Conservation (phyloP, 495 filamentous ascomycete species). For the Stereocaulon alpinum region DNA sequence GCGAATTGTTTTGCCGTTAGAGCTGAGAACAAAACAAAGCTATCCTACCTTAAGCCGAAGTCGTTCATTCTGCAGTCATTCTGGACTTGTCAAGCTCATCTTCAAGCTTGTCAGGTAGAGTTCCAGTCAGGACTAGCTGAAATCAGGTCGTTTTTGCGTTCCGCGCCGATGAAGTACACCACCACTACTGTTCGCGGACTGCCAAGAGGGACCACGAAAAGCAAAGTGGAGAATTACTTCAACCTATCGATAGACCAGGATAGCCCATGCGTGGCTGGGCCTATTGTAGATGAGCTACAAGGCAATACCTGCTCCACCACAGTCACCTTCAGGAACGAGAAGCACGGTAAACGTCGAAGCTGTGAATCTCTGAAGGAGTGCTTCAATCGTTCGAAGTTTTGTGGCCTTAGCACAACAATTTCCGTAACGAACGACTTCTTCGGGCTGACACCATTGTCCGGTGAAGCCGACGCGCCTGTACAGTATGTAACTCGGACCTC, state of each 20-base stretch:
- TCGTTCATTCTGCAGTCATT: too few species aligned
- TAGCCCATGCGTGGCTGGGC: conserved; percentile 4
- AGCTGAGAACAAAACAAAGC: too few species aligned
- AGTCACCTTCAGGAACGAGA: conserved; percentile 10
- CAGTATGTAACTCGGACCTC: neutral
- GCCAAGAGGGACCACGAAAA: neutral
- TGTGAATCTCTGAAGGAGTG: neutral
- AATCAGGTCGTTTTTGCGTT: too few species aligned
- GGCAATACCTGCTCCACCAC: conserved; percentile 6
- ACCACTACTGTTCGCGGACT: conserved; percentile 3
- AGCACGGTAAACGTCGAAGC: neutral
- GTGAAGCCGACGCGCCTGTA: conserved; percentile 3
- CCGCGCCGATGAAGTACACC: conserved; percentile 3
- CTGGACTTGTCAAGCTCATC: too few species aligned
- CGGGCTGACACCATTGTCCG: conserved; percentile 6
- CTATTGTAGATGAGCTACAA: conserved; percentile 3
- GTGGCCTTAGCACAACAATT: neutral
- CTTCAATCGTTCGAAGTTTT: neutral
- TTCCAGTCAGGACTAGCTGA: too few species aligned
- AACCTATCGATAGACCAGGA: neutral
- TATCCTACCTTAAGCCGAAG: too few species aligned
- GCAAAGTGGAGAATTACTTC: conserved; percentile 1
- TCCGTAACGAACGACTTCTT: conserved; percentile 2
- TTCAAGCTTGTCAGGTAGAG: too few species aligned
- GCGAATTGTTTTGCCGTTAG: too few species aligned